These are phyloP conservation scores for Botrytis fabae DNA, from an alignment of 2,329 filamentous ascomycete species.

Conservation along the genomic window DNA sequence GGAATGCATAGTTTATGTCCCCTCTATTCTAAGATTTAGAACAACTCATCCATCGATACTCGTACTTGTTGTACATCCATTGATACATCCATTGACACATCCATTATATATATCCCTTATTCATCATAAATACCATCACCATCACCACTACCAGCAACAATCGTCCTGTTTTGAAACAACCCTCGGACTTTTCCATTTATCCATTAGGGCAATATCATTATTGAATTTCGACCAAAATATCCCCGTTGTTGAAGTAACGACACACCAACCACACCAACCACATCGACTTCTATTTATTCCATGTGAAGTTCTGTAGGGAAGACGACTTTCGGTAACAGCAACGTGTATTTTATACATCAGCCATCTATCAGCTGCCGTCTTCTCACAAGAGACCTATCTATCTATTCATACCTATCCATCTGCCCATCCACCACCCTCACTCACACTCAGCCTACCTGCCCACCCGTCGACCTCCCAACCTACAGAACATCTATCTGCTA, in stretches of 20 bases:
- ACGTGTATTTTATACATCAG: neutral
- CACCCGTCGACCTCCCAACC: too few relatives aligned
- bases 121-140: neutral
- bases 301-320: neutral
- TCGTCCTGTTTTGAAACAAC: slow-evolving; percentile 2
- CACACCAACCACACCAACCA: neutral
- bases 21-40: neutral
- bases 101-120: neutral
- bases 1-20: neutral
- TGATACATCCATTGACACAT: neutral
- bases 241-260: neutral
- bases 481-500: neutral
- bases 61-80: neutral
- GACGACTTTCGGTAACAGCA: neutral
- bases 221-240: neutral
- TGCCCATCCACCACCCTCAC: too few relatives aligned
- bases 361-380: neutral
- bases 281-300: too few relatives aligned
- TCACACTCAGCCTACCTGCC: too few relatives aligned
- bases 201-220: neutral
- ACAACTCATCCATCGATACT: neutral
- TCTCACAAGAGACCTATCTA: neutral
- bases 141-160: neutral
- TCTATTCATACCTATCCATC: neutral
- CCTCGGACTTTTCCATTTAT: slow-evolving; percentile 11